Base-by-base conservation (phyloP, 2,329 filamentous ascomycete genomes). In the Claviceps sp. region DNA sequence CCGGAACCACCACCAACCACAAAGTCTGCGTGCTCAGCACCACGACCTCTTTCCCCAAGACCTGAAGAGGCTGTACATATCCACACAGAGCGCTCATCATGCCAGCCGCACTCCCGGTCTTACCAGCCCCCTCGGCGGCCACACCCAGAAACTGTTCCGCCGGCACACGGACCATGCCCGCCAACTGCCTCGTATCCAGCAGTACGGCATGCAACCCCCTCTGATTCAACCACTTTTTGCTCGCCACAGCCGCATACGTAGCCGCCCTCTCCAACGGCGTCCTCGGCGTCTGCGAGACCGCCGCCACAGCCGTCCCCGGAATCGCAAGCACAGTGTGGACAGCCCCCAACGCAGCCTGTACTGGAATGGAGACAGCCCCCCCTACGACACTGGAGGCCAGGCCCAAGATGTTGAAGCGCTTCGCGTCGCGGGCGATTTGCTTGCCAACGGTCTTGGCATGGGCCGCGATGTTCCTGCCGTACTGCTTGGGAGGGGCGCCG, bases 221-320 rank as follows among this genome's bases (percentile, higher is more conserved):
- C 18, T 58, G 56, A 16, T 62, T 55, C 11, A 76, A 55, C 72
- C 72, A 75, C 51, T 74, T 63, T 45, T 60, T 58, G 49, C 73
- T 74, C 1, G 70, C 71, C 0, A 70, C 70, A 3, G 61, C 60
- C 0, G 67, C 59, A 48, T 75, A 75, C 0, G 68, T 68, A 4
- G 62, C 60, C 0, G 70, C 72, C 9, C 73, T 59, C 54, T 72
- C 67, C 2, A 64, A 60, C 0, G 72, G 65, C 0, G 71, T 72
- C 56, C 65, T 65, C 1, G 72, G 72, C 56, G 64, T 67, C 48
- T 59, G 63, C 2, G 63, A 54, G 1, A 65, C 61, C 0, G 70
- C 70, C 1, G 60, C 59, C 2, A 68, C 49, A 0, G 67, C 63
- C 0, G 59, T 55, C 0, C 58, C 61, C 0, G 72, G 71, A 4